A percentile compares a stretch with the other conserved stretches of the same genome.
phyloP scores from a whole-genome alignment of 805 yeast genomes.

The Pichia cabralensis region DNA sequence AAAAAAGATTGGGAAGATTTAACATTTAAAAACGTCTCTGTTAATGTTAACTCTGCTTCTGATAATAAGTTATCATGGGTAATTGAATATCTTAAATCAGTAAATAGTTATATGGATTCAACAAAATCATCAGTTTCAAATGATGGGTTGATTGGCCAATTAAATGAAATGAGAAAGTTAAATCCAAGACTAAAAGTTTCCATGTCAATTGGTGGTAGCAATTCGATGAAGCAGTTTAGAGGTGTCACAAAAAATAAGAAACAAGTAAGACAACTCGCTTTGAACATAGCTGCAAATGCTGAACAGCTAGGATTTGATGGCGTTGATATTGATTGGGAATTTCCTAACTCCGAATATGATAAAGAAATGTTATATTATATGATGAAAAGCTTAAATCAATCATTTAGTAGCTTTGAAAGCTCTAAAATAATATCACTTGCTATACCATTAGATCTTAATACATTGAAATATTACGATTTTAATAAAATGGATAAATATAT shows the following conservation, averaged over 20 bases:
- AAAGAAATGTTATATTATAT: constrained; percentile 35
- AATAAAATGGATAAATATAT: constrained; percentile 47
- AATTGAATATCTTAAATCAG: not conserved
- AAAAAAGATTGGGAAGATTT: constrained; percentile 1
- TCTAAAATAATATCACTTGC: constrained; percentile 51
- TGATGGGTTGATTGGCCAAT: constrained; percentile 23
- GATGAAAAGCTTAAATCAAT: constrained; percentile 19
- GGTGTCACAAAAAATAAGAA: constrained; percentile 18
- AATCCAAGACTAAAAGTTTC: constrained; percentile 38
- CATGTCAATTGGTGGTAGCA: constrained; percentile 78
- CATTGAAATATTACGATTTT: constrained; percentile 35
- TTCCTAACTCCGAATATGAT: constrained; percentile 41
- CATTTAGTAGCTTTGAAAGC: constrained; percentile 23
- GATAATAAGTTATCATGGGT: constrained; percentile 3
- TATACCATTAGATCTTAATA: constrained; percentile 54
- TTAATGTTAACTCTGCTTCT: not conserved
- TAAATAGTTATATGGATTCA: not conserved
- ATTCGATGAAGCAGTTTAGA: constrained; percentile 36
- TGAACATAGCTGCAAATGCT: constrained; percentile 38
- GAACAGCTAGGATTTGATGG: constrained; percentile 69
- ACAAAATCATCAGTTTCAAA: not conserved
- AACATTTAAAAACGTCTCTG: not conserved
- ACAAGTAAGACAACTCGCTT: constrained; percentile 36
- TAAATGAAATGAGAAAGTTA: constrained; percentile 18
- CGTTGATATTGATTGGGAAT: constrained; percentile 93